phyloP scores from a whole-genome alignment of 2,329 filamentous ascomycete genomes.

The Pseudogymnoascus sp. region DNA sequence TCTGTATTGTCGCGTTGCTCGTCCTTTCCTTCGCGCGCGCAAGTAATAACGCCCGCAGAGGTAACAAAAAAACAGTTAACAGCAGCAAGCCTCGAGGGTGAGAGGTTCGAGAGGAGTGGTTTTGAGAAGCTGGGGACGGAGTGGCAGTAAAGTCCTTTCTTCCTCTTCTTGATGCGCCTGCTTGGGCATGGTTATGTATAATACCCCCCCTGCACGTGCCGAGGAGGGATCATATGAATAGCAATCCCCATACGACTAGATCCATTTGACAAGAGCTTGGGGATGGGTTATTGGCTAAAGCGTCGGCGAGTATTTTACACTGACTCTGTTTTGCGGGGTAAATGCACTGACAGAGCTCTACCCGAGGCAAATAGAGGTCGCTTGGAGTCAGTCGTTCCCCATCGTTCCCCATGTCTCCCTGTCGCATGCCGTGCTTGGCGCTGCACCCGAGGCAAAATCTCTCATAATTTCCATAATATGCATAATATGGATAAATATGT shows the following conservation, averaged over 20 bases:
- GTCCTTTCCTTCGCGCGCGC: not conserved
- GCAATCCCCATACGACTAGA: not conserved
- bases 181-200: not conserved
- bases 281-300: not conserved
- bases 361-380: not conserved
- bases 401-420: not conserved
- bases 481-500: not conserved
- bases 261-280: not conserved
- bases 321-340: not conserved
- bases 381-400: not conserved
- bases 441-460: not conserved
- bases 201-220: not conserved
- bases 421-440: not conserved
- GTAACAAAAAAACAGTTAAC: not conserved
- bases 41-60: not conserved
- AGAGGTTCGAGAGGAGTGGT: not conserved
- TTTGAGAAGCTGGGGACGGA: not conserved
- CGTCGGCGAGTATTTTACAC: not conserved
- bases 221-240: slow-evolving; percentile 1
- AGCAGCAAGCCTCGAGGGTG: not conserved
- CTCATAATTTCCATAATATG: not conserved
- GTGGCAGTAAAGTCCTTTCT: not conserved
- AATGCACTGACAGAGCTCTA: not conserved
- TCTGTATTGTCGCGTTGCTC: not conserved
- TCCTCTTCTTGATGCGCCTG: not conserved